phyloP scores from a whole-genome alignment of 768 basidiomycete genomes.

The Trametes meyenii region DNA sequence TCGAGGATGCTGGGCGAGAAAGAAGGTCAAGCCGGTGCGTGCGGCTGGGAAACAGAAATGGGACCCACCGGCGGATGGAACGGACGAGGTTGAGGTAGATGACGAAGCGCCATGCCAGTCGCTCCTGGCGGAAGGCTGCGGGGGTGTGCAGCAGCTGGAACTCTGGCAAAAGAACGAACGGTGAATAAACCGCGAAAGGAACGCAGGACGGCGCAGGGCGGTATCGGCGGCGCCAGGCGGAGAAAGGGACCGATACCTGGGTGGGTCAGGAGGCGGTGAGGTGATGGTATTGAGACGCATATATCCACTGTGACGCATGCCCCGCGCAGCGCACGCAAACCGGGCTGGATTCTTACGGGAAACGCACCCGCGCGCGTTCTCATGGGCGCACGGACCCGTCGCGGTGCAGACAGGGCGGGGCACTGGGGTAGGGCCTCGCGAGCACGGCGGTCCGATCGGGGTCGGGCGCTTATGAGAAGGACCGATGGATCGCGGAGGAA shows the following conservation, averaged over 20 bases:
- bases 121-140: slow-evolving; percentile 74
- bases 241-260: slow-evolving; percentile 1
- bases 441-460: slow-evolving; percentile 6
- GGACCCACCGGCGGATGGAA: slow-evolving; percentile 69
- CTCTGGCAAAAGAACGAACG: slow-evolving; percentile 48
- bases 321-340: background rate
- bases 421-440: background rate
- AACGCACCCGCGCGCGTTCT: background rate
- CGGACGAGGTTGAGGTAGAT: slow-evolving; percentile 88
- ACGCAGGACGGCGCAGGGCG: background rate
- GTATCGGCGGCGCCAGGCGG: slow-evolving; percentile 6
- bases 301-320: slow-evolving; percentile 14
- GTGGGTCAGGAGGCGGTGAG: slow-evolving; percentile 11
- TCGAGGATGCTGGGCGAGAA: slow-evolving; percentile 62
- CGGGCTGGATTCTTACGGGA: background rate
- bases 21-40: slow-evolving; percentile 5
- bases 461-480: slow-evolving; percentile 10
- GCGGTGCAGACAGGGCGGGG: background rate
- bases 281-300: slow-evolving; percentile 12
- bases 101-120: slow-evolving; percentile 85
- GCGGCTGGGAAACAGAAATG: background rate
- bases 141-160: slow-evolving; percentile 83
- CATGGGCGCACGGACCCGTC: slow-evolving; percentile 13
- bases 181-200: slow-evolving; percentile 9
- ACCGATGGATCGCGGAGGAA: slow-evolving; percentile 19